These are phyloP conservation scores for Trametes punicea DNA, from an alignment of 768 basidiomycete species.

Conservation along the genomic window DNA sequence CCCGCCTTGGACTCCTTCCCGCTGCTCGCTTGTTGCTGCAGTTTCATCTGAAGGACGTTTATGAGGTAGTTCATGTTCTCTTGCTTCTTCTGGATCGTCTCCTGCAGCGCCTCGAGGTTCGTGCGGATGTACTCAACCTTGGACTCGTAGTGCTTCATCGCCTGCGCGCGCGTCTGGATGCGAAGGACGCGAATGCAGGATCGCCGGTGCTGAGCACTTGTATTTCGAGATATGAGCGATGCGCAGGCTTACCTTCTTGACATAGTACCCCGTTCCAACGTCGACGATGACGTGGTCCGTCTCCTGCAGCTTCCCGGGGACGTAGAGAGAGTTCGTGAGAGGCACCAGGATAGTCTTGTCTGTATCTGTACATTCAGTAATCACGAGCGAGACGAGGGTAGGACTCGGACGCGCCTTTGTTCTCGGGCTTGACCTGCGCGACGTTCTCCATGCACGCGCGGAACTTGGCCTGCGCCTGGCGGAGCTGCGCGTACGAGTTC, in stretches of 20 bases:
- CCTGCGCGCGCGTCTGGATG: constrained; percentile 72
- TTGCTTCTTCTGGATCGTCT: constrained; percentile 86
- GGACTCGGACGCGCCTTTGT: constrained; percentile 45
- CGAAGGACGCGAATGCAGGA: background rate
- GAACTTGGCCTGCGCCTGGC: constrained; percentile 92
- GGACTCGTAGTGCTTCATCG: constrained; percentile 71
- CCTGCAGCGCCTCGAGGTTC: constrained; percentile 85
- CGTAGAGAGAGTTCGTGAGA: constrained; percentile 90
- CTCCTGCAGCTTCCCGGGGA: constrained; percentile 86
- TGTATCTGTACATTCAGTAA: constrained; percentile 29
- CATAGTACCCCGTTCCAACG: constrained; percentile 94
- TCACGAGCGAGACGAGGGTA: background rate
- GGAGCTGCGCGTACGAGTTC: constrained; percentile 88
- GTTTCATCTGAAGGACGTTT: constrained; percentile 29
- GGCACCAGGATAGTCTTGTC: constrained; percentile 90
- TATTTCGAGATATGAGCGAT: too few species aligned
- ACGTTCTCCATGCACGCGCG: constrained; percentile 81
- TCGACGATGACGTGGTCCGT: constrained; percentile 89
- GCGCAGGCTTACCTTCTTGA: constrained; percentile 73
- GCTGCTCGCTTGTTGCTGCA: constrained; percentile 18
- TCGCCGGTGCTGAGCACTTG: too few species aligned
- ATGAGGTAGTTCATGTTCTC: constrained; percentile 80
- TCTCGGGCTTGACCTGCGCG: constrained; percentile 65
- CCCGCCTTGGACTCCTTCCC: constrained; percentile 15
- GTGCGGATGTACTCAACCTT: constrained; percentile 81